Evolutionary conservation across 305 asterid species (phyloP).

Genomic region (Solanum chacoense): DNA sequence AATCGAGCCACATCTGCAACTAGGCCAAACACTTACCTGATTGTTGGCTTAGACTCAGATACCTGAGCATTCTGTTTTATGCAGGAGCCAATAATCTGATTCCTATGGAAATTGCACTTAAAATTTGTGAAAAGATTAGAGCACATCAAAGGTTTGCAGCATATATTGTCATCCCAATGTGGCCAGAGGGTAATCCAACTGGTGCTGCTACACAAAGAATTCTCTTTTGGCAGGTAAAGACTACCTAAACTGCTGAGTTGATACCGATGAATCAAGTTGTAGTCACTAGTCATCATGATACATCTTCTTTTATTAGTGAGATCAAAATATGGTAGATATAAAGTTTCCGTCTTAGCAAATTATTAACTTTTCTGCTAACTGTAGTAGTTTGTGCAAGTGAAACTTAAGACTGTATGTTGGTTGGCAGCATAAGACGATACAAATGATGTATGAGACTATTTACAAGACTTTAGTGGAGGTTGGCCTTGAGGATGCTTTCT

Average conservation of each 20-base stretch:
- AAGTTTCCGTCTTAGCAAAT: background rate
- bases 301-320: background rate
- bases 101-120: slow-evolving; percentile 69
- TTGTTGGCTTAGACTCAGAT: background rate
- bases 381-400: background rate
- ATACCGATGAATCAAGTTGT: background rate
- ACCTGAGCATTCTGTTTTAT: background rate
- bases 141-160: slow-evolving; percentile 54
- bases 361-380: background rate
- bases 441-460: slow-evolving; percentile 70
- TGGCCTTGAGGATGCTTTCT: slow-evolving; percentile 41
- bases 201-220: slow-evolving; percentile 59
- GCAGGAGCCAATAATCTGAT: slow-evolving; percentile 63
- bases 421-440: slow-evolving; percentile 65
- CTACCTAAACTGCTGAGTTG: background rate
- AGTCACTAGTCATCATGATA: background rate
- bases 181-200: slow-evolving; percentile 69
- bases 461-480: slow-evolving; percentile 51
- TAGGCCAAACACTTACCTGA: background rate
- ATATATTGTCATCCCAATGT: slow-evolving; percentile 59
- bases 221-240: slow-evolving; percentile 57
- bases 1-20: background rate
- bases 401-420: background rate
- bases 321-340: background rate
- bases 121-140: slow-evolving; percentile 46